Conservation (phyloP, 2,329 filamentous ascomycete genomes). For the Fusarium poae region DNA sequence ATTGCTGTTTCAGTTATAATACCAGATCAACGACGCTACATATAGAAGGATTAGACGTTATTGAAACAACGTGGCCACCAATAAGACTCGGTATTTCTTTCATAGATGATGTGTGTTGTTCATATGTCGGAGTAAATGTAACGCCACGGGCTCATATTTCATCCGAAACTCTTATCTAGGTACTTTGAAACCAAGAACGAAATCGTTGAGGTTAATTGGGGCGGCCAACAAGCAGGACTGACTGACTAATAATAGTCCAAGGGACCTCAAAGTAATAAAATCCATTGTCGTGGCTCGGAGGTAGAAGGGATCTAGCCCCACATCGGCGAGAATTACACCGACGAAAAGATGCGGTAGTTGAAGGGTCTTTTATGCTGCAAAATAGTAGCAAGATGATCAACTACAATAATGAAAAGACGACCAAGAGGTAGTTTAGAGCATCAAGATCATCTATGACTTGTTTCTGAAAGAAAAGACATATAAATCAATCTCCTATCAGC, state of each 20-base stretch:
- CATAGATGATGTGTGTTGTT: background rate
- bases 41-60: conserved; percentile 45
- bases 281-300: conserved; percentile 45
- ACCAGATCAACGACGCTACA: conserved; percentile 34
- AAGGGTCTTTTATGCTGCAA: conserved; percentile 9
- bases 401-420: background rate
- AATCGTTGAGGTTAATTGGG: conserved; percentile 34
- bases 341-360: conserved; percentile 25
- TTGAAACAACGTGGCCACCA: conserved; percentile 25
- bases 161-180: background rate
- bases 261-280: conserved; percentile 23
- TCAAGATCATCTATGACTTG: accelerated
- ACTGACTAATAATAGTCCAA: conserved; percentile 12
- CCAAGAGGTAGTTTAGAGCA: accelerated
- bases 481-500: background rate
- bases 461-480: background rate
- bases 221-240: conserved; percentile 13
- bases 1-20: conserved; percentile 43
- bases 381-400: background rate
- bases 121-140: background rate
- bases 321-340: conserved; percentile 39
- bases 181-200: background rate
- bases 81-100: conserved; percentile 22
- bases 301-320: conserved; percentile 43
- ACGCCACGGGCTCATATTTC: too few species aligned